These are phyloP conservation scores for Artemisia annua DNA, from an alignment of 129 eudicot genomes.

Conservation along the genomic window DNA sequence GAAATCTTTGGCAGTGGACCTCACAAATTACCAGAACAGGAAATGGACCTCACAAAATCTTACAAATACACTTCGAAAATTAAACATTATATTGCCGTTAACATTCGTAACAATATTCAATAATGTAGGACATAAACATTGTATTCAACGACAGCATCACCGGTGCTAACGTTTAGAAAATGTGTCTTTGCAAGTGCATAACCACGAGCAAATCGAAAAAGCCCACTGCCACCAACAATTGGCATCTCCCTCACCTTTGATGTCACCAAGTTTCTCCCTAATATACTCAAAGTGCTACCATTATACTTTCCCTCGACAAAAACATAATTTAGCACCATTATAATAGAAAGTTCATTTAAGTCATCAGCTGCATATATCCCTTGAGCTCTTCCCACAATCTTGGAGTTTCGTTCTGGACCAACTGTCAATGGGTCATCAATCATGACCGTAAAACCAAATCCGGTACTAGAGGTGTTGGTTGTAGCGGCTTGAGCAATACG, in stretches of 20 bases:
- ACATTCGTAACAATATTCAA: neutral
- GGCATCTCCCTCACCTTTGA: constrained; percentile 25
- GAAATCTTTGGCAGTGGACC: too few relatives aligned
- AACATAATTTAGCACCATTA: constrained; percentile 19
- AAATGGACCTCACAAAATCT: too few relatives aligned
- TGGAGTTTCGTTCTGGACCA: constrained; percentile 27
- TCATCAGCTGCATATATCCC: constrained; percentile 22
- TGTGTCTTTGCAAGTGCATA: constrained; percentile 30
- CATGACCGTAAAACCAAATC: constrained; percentile 4
- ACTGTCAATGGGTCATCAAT: constrained; percentile 26
- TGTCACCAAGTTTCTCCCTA: constrained; percentile 9
- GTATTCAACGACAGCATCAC: constrained; percentile 31
- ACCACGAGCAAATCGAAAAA: constrained; percentile 31
- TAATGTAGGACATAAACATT: constrained; percentile 29
- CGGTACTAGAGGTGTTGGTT: constrained; percentile 7
- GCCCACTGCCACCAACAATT: constrained; percentile 28
- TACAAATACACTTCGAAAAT: too few relatives aligned
- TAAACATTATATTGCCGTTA: too few relatives aligned
- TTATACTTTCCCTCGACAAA: constrained; percentile 30
- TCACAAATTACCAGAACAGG: too few relatives aligned
- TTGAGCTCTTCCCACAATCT: constrained; percentile 33
- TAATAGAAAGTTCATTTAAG: neutral
- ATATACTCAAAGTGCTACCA: constrained; percentile 34
- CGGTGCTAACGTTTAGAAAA: neutral
- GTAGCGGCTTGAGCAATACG: constrained; percentile 5